Conservation (phyloP, 2,329 filamentous ascomycete genomes). For the Colletotrichum sp. region DNA sequence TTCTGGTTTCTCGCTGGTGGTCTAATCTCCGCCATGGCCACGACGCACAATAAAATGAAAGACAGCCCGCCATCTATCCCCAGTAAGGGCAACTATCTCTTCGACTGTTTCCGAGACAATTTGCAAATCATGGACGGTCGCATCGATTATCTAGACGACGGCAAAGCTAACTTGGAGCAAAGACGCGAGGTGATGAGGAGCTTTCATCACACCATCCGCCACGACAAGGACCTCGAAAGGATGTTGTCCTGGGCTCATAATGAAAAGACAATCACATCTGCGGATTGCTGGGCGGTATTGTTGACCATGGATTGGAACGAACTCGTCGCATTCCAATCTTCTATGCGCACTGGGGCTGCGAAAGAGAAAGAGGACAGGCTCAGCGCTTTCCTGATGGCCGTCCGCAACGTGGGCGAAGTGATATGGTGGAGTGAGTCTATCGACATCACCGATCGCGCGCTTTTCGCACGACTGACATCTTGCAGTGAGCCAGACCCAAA, state of each 20-base stretch:
- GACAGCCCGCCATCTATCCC: not conserved
- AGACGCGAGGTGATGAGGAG: not conserved
- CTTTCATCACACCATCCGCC: not conserved
- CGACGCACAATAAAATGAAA: not conserved
- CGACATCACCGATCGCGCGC: not conserved
- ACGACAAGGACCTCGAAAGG: not conserved
- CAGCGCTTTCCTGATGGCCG: not conserved
- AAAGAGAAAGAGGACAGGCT: not conserved
- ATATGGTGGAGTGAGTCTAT: not conserved
- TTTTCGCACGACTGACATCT: not conserved
- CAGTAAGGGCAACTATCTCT: rapidly evolving
- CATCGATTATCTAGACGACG: not conserved
- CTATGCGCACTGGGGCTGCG: not conserved
- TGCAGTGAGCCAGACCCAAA: not conserved
- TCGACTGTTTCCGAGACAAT: not conserved
- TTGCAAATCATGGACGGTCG: not conserved
- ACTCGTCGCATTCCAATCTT: not conserved
- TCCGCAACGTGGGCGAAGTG: not conserved
- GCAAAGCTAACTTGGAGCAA: not conserved
- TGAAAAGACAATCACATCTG: not conserved
- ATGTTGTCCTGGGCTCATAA: not conserved
- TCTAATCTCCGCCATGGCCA: no score
- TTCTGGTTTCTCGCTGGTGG: no score
- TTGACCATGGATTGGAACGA: not conserved
- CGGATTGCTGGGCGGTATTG: not conserved